phyloP scores from a whole-genome alignment of 2,329 filamentous ascomycete genomes.

The Scedosporium minutisporum region DNA sequence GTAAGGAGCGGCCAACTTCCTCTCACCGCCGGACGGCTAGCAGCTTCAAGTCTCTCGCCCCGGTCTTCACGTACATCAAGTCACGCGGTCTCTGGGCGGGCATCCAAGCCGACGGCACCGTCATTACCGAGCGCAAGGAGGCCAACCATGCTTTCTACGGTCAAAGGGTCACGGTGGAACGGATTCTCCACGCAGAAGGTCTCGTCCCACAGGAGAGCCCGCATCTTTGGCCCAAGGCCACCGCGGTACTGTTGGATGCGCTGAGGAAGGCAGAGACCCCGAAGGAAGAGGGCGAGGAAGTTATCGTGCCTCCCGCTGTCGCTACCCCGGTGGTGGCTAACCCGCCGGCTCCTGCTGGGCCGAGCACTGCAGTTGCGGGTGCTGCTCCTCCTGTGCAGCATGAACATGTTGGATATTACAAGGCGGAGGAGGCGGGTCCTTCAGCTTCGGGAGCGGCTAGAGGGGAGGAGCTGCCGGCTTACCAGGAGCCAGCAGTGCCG shows the following conservation, averaged over 20 bases:
- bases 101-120: slow-evolving; percentile 76
- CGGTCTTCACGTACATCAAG: slow-evolving; percentile 67
- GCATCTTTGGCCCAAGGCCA: neutral
- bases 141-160: slow-evolving; percentile 85
- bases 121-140: slow-evolving; percentile 76
- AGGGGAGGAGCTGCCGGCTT: neutral
- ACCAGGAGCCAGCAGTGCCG: neutral
- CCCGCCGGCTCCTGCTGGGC: neutral
- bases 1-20: neutral
- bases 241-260: slow-evolving; percentile 1
- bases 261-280: slow-evolving; percentile 1
- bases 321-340: neutral
- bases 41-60: slow-evolving; percentile 18
- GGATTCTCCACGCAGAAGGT: slow-evolving; percentile 35
- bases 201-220: slow-evolving; percentile 18
- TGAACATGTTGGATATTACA: neutral
- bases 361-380: neutral
- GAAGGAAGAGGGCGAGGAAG: neutral
- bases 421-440: neutral
- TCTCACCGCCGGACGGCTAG: slow-evolving; percentile 8
- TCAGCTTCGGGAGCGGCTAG: neutral
- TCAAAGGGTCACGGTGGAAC: slow-evolving; percentile 36
- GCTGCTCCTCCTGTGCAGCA: neutral
- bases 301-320: neutral
- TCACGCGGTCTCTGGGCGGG: slow-evolving; percentile 82